These are phyloP conservation scores for Ganoderma lingzhi DNA, from an alignment of 1,284 basidiomycete genomes.

Conservation along the genomic window DNA sequence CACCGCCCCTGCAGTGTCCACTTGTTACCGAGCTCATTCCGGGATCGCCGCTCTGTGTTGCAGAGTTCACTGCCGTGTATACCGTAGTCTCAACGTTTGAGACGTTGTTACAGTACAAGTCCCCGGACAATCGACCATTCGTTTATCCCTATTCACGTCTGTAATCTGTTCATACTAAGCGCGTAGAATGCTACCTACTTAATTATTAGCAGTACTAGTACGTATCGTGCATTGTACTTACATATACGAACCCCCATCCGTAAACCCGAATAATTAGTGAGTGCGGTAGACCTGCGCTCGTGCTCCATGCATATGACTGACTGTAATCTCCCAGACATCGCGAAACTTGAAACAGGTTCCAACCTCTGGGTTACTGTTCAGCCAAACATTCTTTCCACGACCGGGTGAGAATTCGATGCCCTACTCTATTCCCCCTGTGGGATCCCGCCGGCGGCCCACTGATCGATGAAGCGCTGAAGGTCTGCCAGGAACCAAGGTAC, in stretches of 20 bases:
- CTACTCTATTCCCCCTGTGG: background rate
- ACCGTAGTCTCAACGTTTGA: constrained; percentile 41
- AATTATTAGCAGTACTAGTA: background rate
- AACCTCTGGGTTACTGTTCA: background rate
- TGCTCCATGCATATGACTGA: background rate
- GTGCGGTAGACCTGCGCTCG: background rate
- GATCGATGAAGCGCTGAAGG: constrained; percentile 1
- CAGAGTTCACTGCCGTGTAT: constrained; percentile 59
- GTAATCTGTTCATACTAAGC: background rate
- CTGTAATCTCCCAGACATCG: background rate
- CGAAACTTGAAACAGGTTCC: background rate
- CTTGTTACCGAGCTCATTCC: background rate
- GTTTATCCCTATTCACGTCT: background rate
- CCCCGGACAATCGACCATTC: background rate
- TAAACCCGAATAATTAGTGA: background rate
- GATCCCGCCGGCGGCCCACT: background rate
- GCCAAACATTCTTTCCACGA: background rate
- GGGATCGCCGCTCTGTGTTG: background rate
- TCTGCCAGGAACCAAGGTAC: background rate
- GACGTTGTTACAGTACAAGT: background rate
- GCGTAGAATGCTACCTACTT: background rate
- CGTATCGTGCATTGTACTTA: background rate
- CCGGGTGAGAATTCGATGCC: background rate
- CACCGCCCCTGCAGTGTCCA: background rate
- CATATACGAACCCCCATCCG: background rate